Base-by-base conservation (phyloP, 768 basidiomycete species). In the Boletus fagicola region DNA sequence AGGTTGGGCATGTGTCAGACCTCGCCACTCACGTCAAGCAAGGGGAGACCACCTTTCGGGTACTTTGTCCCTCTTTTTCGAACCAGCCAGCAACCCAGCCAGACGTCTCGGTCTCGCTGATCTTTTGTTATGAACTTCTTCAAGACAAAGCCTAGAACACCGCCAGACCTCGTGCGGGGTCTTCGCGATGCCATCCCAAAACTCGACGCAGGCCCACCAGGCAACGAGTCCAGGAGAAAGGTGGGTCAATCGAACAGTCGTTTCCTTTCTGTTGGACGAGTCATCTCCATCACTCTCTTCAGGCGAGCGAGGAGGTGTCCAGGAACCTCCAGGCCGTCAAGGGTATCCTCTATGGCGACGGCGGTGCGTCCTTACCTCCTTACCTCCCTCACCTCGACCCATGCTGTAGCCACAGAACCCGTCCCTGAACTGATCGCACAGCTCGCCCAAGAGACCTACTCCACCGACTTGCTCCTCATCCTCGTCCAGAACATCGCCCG, bases 381-480 rank as follows among this genome's bases (percentile, higher is more conserved):
- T 48, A 31, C 22, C 35, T 47, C 22, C 52, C 20, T 35, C 53
- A 47, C 56, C 49, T 48, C 51, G 52, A 54, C 58, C 46, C 59
- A 51, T 36, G 0, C 26, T 38, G 8, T 30, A 52, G 44, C 40
- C 52, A 33, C 66, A 86, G 94, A 95, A 58, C 90, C 94, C 9
- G 76, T 88, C 16, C 91, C 94, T 0, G 96, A 98, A 65, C 78
- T 92, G 33, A 83, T 98, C 43, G 94, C 95, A 8, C 95, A 98
- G 71, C 85, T 98, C 12, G 91, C 96, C 0, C 94, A 98, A 68
- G 96, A 98, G 71, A 92, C 93, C 10, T 98, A 98, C 76, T 86
- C 85, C 58, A 91, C 89, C 46, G 93, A 97, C 70, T 79, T 98
- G 26, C 79, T 98, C 26, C 82, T 89, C 59, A 77, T 85, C 38